phyloP scores from a whole-genome alignment of 768 basidiomycete genomes.

The Dioszegia hungarica region DNA sequence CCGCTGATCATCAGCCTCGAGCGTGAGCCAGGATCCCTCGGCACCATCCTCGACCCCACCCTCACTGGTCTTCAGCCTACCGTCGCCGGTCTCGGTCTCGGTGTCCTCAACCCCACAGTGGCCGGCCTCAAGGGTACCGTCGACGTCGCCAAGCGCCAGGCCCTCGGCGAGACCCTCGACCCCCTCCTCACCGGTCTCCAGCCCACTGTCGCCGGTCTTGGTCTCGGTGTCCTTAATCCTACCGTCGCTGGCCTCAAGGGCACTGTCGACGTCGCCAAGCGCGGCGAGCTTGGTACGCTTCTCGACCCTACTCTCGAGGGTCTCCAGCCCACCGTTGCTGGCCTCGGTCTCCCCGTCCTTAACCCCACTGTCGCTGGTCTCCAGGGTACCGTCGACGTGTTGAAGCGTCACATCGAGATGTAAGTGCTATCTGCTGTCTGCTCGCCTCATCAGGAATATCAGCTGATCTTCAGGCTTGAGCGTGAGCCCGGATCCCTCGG shows the following conservation, averaged over 20 bases:
- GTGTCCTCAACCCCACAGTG: neutral
- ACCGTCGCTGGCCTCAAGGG: no score
- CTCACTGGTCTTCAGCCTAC: neutral
- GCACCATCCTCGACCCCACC: neutral
- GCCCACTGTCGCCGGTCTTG: no score
- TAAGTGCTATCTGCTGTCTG: no score
- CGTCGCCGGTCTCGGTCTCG: neutral
- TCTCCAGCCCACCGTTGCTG: neutral
- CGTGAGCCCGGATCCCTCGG: neutral
- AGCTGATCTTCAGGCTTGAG: neutral
- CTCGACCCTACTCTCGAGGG: neutral
- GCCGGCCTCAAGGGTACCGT: neutral
- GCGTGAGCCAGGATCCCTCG: neutral
- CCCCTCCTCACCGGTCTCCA: no score
- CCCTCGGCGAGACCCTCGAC: no score
- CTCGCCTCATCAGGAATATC: no score
- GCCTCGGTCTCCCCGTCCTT: neutral
- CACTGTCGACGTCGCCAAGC: no score
- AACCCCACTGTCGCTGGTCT: constrained; percentile 1
- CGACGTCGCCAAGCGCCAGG: neutral
- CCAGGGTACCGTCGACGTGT: neutral
- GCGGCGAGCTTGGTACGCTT: neutral
- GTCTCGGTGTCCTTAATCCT: no score
- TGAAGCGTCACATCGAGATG: no score
- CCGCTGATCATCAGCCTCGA: neutral